phyloP scores from a whole-genome alignment of 495 filamentous ascomycete genomes.

The Aspergillus bertholletiae region DNA sequence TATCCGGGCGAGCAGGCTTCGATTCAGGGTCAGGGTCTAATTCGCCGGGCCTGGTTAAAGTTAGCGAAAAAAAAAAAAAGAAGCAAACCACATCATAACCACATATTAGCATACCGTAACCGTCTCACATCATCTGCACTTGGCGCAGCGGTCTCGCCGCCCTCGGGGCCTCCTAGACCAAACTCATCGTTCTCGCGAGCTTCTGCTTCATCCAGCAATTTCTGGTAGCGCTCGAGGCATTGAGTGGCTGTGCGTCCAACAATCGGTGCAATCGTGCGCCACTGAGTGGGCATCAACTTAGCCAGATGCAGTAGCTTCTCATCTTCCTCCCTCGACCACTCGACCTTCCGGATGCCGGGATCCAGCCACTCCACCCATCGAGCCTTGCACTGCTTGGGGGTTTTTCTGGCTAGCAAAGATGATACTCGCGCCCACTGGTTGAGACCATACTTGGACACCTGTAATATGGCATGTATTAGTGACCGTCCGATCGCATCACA shows the following conservation, averaged over 20 bases:
- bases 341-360: constrained; percentile 93
- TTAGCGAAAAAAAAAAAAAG: constrained; percentile 17
- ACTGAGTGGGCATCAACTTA: constrained; percentile 98
- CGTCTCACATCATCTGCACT: constrained; percentile 90
- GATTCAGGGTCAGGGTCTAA: constrained; percentile 94
- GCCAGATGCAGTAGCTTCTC: constrained; percentile 94
- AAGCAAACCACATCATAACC: neutral
- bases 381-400: constrained; percentile 98
- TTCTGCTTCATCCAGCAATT: constrained; percentile 92
- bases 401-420: constrained; percentile 94
- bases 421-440: constrained; percentile 99
- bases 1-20: constrained; percentile 94
- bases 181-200: constrained; percentile 79
- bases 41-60: constrained; percentile 67
- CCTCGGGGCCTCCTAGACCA: constrained; percentile 76
- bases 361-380: constrained; percentile 98
- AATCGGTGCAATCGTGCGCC: constrained; percentile 96
- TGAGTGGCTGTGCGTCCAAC: constrained; percentile 95
- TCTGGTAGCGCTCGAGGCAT: constrained; percentile 95
- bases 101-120: constrained; percentile 49
- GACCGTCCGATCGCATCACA: constrained; percentile 1
- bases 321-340: constrained; percentile 98
- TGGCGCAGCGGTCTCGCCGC: constrained; percentile 82
- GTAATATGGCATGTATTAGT: constrained; percentile 22
- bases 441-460: constrained; percentile 92